Conservation (phyloP, 2,329 filamentous ascomycete genomes). For the Claviceps purpurea region DNA sequence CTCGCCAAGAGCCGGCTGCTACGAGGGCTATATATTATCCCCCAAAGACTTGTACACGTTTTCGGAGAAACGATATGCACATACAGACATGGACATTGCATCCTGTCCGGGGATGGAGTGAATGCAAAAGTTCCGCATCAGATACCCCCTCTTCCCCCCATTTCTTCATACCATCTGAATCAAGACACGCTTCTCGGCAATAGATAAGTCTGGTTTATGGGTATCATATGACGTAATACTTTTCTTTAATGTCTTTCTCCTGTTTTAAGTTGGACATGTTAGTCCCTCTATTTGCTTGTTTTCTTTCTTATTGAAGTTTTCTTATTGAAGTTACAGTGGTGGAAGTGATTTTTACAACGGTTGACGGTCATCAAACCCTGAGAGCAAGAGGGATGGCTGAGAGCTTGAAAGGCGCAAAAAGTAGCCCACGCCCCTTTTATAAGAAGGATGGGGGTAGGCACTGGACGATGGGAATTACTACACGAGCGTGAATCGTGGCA, state of each 20-base stretch:
- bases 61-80: conserved; percentile 1
- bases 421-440: too few relatives aligned
- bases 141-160: neutral
- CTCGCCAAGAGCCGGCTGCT: neutral
- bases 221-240: conserved; percentile 4
- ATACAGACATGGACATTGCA: neutral
- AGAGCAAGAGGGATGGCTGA: too few relatives aligned
- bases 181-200: conserved; percentile 17
- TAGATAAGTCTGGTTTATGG: conserved; percentile 20
- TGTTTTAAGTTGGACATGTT: neutral
- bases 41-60: conserved; percentile 5
- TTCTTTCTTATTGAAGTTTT: neutral
- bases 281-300: neutral
- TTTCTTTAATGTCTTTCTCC: conserved; percentile 3
- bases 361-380: too few relatives aligned
- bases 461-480: neutral
- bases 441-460: neutral
- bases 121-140: neutral
- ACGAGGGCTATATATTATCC: neutral
- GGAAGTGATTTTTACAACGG: too few relatives aligned
- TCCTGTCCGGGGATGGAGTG: conserved; percentile 1
- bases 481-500: conserved; percentile 6
- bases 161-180: neutral
- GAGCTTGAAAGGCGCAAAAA: too few relatives aligned
- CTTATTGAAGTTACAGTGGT: neutral